These are phyloP conservation scores for Xylariaceae sp. DNA, from an alignment of 2,329 filamentous ascomycete species.

Conservation along the genomic window DNA sequence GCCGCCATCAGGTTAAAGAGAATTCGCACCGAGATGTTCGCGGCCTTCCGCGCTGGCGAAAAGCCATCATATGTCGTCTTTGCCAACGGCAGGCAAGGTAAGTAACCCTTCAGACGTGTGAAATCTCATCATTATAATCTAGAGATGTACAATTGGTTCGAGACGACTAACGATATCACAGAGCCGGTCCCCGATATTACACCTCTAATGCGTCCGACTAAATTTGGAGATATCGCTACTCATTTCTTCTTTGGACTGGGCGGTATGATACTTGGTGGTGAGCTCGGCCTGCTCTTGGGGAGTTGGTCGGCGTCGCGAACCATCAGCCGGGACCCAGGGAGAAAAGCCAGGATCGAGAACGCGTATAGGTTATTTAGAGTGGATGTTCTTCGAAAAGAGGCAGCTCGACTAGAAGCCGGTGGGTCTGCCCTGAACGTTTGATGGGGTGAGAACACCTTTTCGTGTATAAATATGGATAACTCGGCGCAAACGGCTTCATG, in stretches of 20 bases:
- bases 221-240: constrained; percentile 65
- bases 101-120: too few species aligned
- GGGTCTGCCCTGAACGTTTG: constrained; percentile 12
- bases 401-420: constrained; percentile 57
- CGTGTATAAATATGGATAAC: too few species aligned
- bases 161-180: constrained; percentile 39
- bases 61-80: constrained; percentile 69
- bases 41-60: constrained; percentile 65
- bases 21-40: constrained; percentile 64
- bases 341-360: constrained; percentile 62
- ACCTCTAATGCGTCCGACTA: constrained; percentile 61
- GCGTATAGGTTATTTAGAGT: constrained; percentile 69
- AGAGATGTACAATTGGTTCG: too few species aligned
- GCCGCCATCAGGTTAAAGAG: constrained; percentile 63
- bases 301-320: constrained; percentile 58
- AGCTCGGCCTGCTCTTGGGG: constrained; percentile 66
- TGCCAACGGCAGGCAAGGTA: constrained; percentile 64
- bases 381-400: constrained; percentile 67
- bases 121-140: too few species aligned
- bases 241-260: constrained; percentile 68
- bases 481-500: too few species aligned
- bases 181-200: constrained; percentile 69
- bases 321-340: constrained; percentile 61
- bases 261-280: constrained; percentile 69
- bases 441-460: constrained; percentile 7